Conservation (phyloP, 768 basidiomycete genomes). For the Serendipita sp. region DNA sequence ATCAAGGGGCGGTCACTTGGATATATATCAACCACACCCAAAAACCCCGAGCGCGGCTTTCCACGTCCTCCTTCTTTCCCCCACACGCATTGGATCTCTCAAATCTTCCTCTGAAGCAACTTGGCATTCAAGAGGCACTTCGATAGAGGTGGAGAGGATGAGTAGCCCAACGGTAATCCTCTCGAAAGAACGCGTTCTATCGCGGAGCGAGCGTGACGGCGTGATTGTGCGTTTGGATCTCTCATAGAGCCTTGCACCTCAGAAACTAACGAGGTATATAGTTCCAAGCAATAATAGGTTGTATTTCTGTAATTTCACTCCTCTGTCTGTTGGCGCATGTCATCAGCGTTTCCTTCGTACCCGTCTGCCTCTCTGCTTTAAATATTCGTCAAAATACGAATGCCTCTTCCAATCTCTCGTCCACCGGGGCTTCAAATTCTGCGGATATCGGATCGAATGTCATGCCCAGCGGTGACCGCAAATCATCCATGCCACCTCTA, state of each 20-base stretch:
- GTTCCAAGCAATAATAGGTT: not conserved
- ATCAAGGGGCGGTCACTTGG: too few species aligned
- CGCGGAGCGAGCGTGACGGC: not conserved
- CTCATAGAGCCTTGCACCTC: not conserved
- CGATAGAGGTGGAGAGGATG: too few species aligned
- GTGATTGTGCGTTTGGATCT: not conserved
- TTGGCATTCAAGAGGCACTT: too few species aligned
- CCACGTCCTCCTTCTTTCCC: too few species aligned
- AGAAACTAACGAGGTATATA: not conserved
- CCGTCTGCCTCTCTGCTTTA: not conserved
- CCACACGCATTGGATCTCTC: too few species aligned
- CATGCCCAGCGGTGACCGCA: not conserved
- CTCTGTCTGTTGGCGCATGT: not conserved
- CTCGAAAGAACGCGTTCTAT: not conserved
- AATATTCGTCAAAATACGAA: not conserved
- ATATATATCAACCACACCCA: too few species aligned
- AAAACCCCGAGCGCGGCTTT: too few species aligned
- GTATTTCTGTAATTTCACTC: not conserved
- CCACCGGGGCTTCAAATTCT: not conserved
- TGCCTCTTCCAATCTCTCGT: not conserved
- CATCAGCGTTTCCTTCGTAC: not conserved
- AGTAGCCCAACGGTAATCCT: too few species aligned
- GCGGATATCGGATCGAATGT: not conserved
- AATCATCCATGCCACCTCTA: not conserved
- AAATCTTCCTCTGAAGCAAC: too few species aligned